phyloP scores from a whole-genome alignment of 352 stramenopile genomes.

The Aphanomyces astaci region DNA sequence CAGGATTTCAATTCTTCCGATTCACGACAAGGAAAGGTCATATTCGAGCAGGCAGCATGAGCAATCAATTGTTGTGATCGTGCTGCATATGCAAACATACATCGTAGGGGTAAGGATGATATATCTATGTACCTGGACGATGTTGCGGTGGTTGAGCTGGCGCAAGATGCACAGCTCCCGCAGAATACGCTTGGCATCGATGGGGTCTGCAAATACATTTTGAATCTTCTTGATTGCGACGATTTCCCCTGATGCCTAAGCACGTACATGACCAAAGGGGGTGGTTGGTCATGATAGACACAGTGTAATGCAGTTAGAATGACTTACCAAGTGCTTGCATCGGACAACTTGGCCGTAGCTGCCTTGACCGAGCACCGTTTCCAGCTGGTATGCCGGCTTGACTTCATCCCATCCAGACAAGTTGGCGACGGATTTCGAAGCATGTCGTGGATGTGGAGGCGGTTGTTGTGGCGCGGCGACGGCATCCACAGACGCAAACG shows the following conservation, averaged over 20 bases:
- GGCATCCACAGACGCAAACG: neutral
- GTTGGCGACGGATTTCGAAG: slow-evolving; percentile 35
- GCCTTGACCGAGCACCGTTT: slow-evolving; percentile 75
- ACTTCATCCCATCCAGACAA: slow-evolving; percentile 78
- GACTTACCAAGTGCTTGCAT: slow-evolving; percentile 59
- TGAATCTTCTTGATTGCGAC: slow-evolving; percentile 86
- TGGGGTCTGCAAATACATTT: slow-evolving; percentile 82
- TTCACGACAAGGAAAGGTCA: too few relatives aligned
- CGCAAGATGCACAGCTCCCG: slow-evolving; percentile 77
- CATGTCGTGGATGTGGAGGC: neutral
- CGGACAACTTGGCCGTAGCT: slow-evolving; percentile 82
- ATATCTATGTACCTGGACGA: slow-evolving; percentile 36
- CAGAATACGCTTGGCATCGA: slow-evolving; percentile 81
- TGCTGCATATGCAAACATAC: too few relatives aligned
- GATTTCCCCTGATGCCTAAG: slow-evolving; percentile 70
- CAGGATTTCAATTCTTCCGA: too few relatives aligned
- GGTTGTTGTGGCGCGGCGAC: neutral
- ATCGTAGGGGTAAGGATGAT: neutral
- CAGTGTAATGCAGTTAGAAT: too few relatives aligned
- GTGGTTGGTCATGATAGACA: too few relatives aligned
- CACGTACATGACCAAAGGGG: too few relatives aligned
- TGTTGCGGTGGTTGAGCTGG: slow-evolving; percentile 78
- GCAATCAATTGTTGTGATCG: too few relatives aligned
- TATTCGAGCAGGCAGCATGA: too few relatives aligned
- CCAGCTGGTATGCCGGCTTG: slow-evolving; percentile 74